Evolutionary conservation across 2,329 filamentous ascomycete species (phyloP).

Genomic region (Verticillium nubilum): DNA sequence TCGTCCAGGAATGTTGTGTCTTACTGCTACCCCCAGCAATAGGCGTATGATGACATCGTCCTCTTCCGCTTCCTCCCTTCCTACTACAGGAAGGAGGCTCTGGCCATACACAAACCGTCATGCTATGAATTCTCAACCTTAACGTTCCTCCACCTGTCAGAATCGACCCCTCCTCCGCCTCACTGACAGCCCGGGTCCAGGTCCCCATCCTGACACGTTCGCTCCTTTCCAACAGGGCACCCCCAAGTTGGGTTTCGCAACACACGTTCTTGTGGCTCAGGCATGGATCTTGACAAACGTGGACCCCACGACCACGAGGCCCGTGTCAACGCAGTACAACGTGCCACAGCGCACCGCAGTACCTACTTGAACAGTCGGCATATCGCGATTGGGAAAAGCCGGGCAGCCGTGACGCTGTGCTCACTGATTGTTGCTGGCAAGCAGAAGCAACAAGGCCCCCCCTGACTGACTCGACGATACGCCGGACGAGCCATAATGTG

Average conservation of each 20-base stretch:
- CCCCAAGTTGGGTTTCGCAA: not conserved
- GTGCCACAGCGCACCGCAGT: no score
- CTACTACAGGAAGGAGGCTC: not conserved
- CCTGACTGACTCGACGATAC: not conserved
- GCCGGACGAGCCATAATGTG: not conserved
- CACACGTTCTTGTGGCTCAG: not conserved
- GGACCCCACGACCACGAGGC: no score
- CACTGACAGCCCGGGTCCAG: not conserved
- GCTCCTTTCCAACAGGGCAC: not conserved
- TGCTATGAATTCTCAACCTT: not conserved
- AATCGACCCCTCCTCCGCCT: not conserved
- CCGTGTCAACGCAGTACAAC: no score
- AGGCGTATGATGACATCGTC: not conserved
- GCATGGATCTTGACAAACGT: not conserved
- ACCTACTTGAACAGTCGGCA: no score
- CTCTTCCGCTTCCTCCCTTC: no score
- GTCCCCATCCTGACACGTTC: not conserved
- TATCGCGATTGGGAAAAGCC: no score
- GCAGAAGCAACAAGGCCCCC: not conserved
- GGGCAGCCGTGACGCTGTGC: not conserved
- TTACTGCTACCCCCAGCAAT: not conserved
- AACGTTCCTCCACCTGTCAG: not conserved
- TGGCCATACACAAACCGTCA: not conserved
- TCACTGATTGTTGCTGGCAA: not conserved
- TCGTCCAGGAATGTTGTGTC: not conserved